phyloP scores from a whole-genome alignment of 1,284 basidiomycete genomes.

The Moesziomyces antarcticus region DNA sequence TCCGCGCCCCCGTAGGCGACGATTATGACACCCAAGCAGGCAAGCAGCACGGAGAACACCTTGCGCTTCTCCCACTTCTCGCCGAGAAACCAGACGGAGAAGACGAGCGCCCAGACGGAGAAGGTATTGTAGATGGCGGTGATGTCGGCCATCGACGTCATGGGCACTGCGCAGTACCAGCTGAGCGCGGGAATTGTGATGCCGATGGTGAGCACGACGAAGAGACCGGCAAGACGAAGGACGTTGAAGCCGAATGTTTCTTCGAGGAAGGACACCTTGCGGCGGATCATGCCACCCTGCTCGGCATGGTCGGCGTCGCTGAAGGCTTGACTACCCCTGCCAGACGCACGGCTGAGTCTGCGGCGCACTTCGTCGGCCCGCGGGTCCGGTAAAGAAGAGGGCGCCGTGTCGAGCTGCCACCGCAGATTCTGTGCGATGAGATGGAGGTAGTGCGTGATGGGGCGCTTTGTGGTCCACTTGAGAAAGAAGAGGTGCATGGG shows the following conservation, averaged over 20 bases:
- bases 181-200: conserved; percentile 64
- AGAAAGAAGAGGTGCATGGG: conserved; percentile 61
- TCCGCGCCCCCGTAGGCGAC: conserved; percentile 64
- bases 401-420: conserved; percentile 56
- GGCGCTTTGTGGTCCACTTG: conserved; percentile 29
- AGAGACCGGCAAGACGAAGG: conserved; percentile 33
- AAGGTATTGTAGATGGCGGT: conserved; percentile 68
- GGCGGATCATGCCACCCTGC: conserved; percentile 10
- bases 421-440: conserved; percentile 57
- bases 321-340: conserved; percentile 7
- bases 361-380: conserved; percentile 37
- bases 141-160: conserved; percentile 67
- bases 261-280: conserved; percentile 19
- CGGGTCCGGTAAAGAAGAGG: conserved; percentile 24
- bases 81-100: conserved; percentile 64
- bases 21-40: conserved; percentile 59
- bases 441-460: conserved; percentile 51
- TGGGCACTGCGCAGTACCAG: conserved; percentile 66
- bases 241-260: conserved; percentile 43
- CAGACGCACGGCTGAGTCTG: conserved; percentile 36
- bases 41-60: conserved; percentile 61
- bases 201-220: conserved; percentile 57
- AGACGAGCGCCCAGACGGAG: conserved; percentile 66
- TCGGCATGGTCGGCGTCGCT: conserved; percentile 2
- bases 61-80: conserved; percentile 62